Evolutionary conservation across 768 basidiomycete genomes (phyloP), one percentile per base, ranked within the genome.

Genomic region (Lactifluus rugatus): DNA sequence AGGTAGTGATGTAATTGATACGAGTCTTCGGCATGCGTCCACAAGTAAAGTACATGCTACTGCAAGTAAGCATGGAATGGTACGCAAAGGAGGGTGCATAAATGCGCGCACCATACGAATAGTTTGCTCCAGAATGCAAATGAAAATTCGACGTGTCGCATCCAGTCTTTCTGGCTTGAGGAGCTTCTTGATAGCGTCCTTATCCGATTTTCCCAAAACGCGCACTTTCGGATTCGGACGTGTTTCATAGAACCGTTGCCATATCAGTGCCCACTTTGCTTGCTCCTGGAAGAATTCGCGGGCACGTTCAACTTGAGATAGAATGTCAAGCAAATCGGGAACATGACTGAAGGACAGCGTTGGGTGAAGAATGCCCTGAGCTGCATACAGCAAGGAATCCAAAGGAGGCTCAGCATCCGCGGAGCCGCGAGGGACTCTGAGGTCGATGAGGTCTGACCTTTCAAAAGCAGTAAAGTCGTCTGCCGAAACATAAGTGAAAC

Each of bases 291-390:
- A 60, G 7, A 60, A 60, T 17, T 56, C 46, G 49, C 60, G 55
- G 39, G 52, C 32, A 34, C 60, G 49, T 49, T 63, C 60, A 26
- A 63, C 55, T 42, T 63, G 62, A 10, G 60, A 53, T 16, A 63
- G 25, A 25, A 62, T 49, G 26, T 62, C 60, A 25, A 63, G 52
- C 28, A 63, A 16, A 13, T 62, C 60, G 13, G 60, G 62, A 2
- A 54, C 52, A 19, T 54, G 55, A 13, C 23, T 26, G 48, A 63
- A 63, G 17, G 55, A 56, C 16, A 57, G 9, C 0, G 59, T 46
- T 19, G 62, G 62, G 28, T 47, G 16, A 19, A 62, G 51, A 34
- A 62, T 54, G 34, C 48, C 57, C 11, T 54, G 58, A 17, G 16
- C 48, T 4, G 58, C 53, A 47, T 47, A 62, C 1, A 39, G 19